Evolutionary conservation across 768 basidiomycete genomes (phyloP).

Genomic region (Phaffia tasmanica): DNA sequence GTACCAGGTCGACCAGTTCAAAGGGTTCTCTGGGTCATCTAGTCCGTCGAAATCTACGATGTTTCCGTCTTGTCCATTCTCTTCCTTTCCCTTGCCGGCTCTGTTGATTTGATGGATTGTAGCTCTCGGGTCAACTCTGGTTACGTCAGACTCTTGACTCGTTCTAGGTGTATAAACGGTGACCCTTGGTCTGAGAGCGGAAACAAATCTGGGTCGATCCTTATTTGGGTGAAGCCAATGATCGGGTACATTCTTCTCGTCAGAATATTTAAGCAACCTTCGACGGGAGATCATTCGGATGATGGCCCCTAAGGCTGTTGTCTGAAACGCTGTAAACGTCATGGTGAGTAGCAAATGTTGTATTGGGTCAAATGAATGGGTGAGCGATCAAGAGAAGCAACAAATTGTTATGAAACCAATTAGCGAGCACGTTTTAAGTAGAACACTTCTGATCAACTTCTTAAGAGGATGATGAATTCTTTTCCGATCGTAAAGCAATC

Average conservation of each 20-base stretch:
- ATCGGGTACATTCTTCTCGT: conserved; percentile 2
- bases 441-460: too few relatives aligned
- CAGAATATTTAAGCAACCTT: conserved; percentile 1
- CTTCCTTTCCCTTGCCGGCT: neutral
- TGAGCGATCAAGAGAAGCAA: too few relatives aligned
- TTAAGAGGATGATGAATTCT: too few relatives aligned
- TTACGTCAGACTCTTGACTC: conserved; percentile 3
- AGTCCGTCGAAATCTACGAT: conserved; percentile 2
- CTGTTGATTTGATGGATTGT: neutral
- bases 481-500: too few relatives aligned
- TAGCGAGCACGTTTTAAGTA: too few relatives aligned
- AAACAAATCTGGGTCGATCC: neutral
- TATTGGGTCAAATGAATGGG: too few relatives aligned
- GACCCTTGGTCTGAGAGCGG: neutral
- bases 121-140: neutral
- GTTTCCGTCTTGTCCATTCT: conserved; percentile 14
- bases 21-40: conserved; percentile 17
- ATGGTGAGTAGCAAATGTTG: neutral
- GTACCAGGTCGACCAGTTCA: conserved; percentile 1
- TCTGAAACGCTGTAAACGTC: conserved; percentile 1
- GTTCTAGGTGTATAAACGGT: neutral
- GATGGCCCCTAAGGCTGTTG: neutral
- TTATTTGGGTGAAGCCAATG: neutral
- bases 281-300: conserved; percentile 1
- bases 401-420: too few relatives aligned